Percentiles rank a stretch among this genome's conserved stretches.
Evolutionary conservation across 2,329 filamentous ascomycete species (phyloP).

Genomic region (Scytalidium lignicola): DNA sequence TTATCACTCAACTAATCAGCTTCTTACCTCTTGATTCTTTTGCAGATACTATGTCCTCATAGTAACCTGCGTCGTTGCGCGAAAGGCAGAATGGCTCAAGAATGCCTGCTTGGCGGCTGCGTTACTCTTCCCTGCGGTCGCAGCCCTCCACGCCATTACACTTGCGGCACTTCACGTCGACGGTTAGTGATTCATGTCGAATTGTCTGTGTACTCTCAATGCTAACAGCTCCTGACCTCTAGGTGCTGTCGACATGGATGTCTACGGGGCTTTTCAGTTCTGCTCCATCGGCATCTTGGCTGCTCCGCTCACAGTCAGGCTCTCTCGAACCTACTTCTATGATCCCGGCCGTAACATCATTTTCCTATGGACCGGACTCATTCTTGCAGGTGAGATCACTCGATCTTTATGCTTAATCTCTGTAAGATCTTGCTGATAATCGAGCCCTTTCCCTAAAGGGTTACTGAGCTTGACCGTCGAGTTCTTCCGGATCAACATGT

Average conservation of each 20-base stretch:
- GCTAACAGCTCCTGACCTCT: constrained; percentile 1
- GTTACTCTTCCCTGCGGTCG: constrained; percentile 57
- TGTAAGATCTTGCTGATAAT: constrained; percentile 2
- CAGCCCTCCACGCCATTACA: constrained; percentile 58
- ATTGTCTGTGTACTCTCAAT: too few relatives aligned
- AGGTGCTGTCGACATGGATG: constrained; percentile 63
- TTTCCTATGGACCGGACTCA: constrained; percentile 58
- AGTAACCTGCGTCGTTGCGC: constrained; percentile 56
- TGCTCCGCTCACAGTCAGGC: constrained; percentile 55
- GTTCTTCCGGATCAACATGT: constrained; percentile 50
- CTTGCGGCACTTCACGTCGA: constrained; percentile 54
- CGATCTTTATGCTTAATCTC: background rate
- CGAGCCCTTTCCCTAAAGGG: constrained; percentile 31
- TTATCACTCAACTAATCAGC: too few relatives aligned
- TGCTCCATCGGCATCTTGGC: constrained; percentile 62
- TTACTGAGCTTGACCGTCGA: constrained; percentile 58
- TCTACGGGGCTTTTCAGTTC: constrained; percentile 63
- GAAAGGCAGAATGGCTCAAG: constrained; percentile 55
- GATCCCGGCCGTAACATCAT: constrained; percentile 60
- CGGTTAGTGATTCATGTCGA: constrained; percentile 35
- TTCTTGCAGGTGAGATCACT: constrained; percentile 47
- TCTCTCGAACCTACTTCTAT: constrained; percentile 60
- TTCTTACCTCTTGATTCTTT: background rate
- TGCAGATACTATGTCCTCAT: constrained; percentile 59
- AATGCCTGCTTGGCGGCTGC: constrained; percentile 60